Percentiles rank a stretch among this genome's conserved stretches.
These are phyloP conservation scores for Phlebiopsis flavidoalba DNA, from an alignment of 768 basidiomycete genomes.

Conservation along the genomic window DNA sequence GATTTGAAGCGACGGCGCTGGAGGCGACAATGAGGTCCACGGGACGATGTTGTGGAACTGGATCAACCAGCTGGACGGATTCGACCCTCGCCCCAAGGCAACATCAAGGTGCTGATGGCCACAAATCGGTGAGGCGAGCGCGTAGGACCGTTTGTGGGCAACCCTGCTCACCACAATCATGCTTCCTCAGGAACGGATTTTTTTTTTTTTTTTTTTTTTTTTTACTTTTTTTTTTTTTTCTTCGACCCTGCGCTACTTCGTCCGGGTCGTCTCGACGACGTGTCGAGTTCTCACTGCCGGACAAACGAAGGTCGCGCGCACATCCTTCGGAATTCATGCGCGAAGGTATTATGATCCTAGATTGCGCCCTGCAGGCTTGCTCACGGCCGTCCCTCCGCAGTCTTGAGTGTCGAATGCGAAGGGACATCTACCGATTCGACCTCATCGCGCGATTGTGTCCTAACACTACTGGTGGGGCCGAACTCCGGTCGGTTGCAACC, in stretches of 20 bases:
- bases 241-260: slow-evolving; percentile 95
- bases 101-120: slow-evolving; percentile 99
- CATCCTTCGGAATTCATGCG: slow-evolving; percentile 94
- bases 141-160: not conserved
- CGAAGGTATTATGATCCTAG: slow-evolving; percentile 53
- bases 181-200: slow-evolving; percentile 85
- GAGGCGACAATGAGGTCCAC: slow-evolving; percentile 93
- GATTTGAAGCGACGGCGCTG: slow-evolving; percentile 81
- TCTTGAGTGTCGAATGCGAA: slow-evolving; percentile 97
- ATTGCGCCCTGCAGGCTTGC: not conserved
- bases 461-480: slow-evolving; percentile 97
- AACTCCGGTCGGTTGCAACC: slow-evolving; percentile 93
- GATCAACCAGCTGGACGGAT: slow-evolving; percentile 98
- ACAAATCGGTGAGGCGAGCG: slow-evolving; percentile 72
- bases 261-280: slow-evolving; percentile 95
- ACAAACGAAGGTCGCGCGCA: slow-evolving; percentile 95
- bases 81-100: slow-evolving; percentile 98
- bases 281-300: slow-evolving; percentile 94
- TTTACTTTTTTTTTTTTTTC: slow-evolving; percentile 87
- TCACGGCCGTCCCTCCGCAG: slow-evolving; percentile 33
- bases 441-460: slow-evolving; percentile 96
- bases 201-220: no score
- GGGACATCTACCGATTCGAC: slow-evolving; percentile 96
- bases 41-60: slow-evolving; percentile 95
- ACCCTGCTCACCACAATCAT: not conserved